Evolutionary conservation across 2,329 filamentous ascomycete genomes (phyloP).

Genomic region (Xylaria sp.): DNA sequence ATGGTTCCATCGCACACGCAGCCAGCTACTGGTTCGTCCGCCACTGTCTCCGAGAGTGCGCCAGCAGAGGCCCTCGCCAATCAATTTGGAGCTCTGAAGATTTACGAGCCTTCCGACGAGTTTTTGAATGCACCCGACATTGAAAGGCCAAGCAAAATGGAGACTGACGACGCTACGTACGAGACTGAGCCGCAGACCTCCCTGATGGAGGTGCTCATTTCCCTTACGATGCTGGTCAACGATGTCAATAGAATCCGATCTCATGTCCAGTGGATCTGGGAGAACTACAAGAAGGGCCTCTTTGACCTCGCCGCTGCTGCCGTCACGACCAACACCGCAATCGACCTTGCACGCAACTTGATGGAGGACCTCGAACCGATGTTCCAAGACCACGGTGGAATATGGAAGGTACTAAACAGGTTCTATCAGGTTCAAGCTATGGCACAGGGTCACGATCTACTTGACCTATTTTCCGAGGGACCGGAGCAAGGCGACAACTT

Average conservation of each 20-base stretch:
- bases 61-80: conserved; percentile 28
- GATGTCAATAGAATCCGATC: conserved; percentile 37
- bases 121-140: conserved; percentile 40
- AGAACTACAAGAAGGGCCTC: conserved; percentile 25
- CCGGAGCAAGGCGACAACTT: conserved; percentile 13
- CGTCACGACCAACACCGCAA: conserved; percentile 43
- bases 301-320: conserved; percentile 40
- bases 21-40: not conserved
- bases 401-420: conserved; percentile 21
- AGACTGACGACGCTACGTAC: conserved; percentile 32
- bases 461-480: conserved; percentile 6
- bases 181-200: conserved; percentile 35
- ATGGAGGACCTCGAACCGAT: conserved; percentile 36
- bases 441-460: conserved; percentile 15
- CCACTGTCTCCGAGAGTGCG: not conserved
- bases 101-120: conserved; percentile 43
- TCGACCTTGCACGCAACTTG: conserved; percentile 38
- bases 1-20: conserved; percentile 8
- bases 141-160: conserved; percentile 19
- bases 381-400: conserved; percentile 28
- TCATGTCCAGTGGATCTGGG: conserved; percentile 38
- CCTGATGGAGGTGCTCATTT: conserved; percentile 34
- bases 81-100: conserved; percentile 39
- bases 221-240: conserved; percentile 32
- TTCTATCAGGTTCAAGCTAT: conserved; percentile 22